Evolutionary conservation across 1,284 basidiomycete genomes (phyloP).

Genomic region (Marasmius tenuissimus): DNA sequence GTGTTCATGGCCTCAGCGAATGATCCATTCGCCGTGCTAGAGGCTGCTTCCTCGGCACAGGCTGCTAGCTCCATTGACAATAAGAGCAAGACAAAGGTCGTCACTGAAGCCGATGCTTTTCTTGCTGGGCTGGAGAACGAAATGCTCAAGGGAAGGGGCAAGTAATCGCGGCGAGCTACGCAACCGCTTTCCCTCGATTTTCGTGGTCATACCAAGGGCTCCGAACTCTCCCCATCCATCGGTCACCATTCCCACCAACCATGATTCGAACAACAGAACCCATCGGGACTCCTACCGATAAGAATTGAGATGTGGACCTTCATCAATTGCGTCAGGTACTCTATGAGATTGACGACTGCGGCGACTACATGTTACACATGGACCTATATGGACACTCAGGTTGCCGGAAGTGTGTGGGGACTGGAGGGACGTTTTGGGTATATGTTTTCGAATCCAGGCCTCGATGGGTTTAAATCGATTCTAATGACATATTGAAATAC

Average conservation of each 20-base stretch:
- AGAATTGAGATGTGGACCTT: too few species aligned
- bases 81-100: slow-evolving; percentile 20
- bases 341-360: too few species aligned
- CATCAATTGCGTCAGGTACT: too few species aligned
- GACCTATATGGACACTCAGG: too few species aligned
- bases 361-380: too few species aligned
- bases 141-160: background rate
- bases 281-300: too few species aligned
- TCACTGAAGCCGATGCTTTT: slow-evolving; percentile 48
- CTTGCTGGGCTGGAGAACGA: slow-evolving; percentile 1
- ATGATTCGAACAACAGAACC: too few species aligned
- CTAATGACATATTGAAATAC: too few species aligned
- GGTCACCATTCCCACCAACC: background rate
- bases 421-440: too few species aligned
- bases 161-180: background rate
- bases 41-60: slow-evolving; percentile 31
- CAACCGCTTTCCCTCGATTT: background rate
- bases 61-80: slow-evolving; percentile 19
- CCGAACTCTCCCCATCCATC: background rate
- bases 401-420: too few species aligned
- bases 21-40: slow-evolving; percentile 54
- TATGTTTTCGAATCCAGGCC: too few species aligned
- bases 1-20: background rate
- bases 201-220: background rate
- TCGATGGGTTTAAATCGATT: too few species aligned